These are phyloP conservation scores for Macadamia integrifolia DNA, from an alignment of 164 flowering plant species.

Conservation along the genomic window DNA sequence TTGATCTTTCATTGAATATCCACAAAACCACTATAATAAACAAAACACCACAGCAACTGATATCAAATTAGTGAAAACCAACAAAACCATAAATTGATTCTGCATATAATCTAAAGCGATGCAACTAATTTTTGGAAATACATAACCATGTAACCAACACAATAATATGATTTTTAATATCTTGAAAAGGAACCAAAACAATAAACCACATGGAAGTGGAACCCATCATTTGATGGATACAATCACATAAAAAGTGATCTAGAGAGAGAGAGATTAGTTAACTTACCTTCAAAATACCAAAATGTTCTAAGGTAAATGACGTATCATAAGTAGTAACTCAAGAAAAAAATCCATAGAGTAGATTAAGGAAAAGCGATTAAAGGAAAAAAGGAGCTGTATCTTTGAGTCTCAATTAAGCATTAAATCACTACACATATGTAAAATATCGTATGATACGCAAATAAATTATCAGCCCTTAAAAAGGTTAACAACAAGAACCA, in stretches of 20 bases:
- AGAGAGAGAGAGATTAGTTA: no score
- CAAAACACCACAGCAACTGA: conserved; percentile 50
- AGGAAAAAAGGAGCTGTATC: no score
- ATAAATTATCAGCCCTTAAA: no score
- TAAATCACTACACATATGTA: no score
- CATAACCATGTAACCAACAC: neutral
- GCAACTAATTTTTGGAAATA: neutral
- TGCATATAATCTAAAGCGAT: conserved; percentile 2
- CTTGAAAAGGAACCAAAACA: neutral
- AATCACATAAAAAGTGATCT: no score
- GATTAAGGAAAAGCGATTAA: no score
- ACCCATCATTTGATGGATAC: neutral
- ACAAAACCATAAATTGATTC: conserved; percentile 21
- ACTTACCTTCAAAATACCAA: no score
- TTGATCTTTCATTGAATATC: conserved; percentile 34
- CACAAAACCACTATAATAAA: conserved; percentile 71
- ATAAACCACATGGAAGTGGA: neutral
- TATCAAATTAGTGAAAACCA: conserved; percentile 70
- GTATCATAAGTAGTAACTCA: no score
- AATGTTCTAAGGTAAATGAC: no score
- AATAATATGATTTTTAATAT: neutral
- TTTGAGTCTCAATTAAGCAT: no score
- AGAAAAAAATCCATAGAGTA: no score
- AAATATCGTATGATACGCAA: no score
- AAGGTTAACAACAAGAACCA: neutral